Percentiles rank a stretch among this genome's conserved stretches.
Conservation (phyloP, 768 basidiomycete species). For the Psilocybe sp. region DNA sequence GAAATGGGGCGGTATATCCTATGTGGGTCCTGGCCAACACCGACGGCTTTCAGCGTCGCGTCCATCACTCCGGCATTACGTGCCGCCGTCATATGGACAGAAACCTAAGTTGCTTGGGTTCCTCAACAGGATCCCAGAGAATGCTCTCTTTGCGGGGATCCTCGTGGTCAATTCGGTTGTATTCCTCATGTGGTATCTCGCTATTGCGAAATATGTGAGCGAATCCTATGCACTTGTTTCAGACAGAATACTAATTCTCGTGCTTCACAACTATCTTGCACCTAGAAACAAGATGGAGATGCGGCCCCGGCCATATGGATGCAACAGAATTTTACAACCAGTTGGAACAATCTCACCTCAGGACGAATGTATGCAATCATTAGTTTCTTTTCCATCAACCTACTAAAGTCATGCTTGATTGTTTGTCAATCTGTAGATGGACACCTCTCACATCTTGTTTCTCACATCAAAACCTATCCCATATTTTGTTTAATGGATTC, state of each 20-base stretch:
- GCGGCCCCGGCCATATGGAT: constrained; percentile 43
- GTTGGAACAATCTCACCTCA: constrained; percentile 53
- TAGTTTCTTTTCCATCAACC: neutral
- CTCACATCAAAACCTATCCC: constrained; percentile 59
- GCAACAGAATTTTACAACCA: constrained; percentile 60
- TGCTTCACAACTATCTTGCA: neutral
- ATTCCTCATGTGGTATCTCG: constrained; percentile 57
- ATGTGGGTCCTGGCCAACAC: constrained; percentile 3
- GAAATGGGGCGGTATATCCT: neutral
- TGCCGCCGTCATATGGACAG: constrained; percentile 7
- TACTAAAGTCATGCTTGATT: neutral
- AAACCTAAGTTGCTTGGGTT: constrained; percentile 25
- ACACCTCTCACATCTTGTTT: constrained; percentile 69
- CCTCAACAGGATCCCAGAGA: constrained; percentile 52
- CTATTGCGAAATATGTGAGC: constrained; percentile 33
- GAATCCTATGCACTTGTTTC: neutral
- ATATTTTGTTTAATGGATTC: constrained; percentile 76
- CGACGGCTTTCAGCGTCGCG: constrained; percentile 19
- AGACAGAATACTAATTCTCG: neutral
- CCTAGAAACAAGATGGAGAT: constrained; percentile 39
- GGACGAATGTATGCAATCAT: constrained; percentile 62
- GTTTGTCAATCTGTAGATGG: constrained; percentile 50
- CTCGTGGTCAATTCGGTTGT: constrained; percentile 62
- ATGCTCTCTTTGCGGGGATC: constrained; percentile 59
- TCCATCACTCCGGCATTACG: constrained; percentile 16